phyloP scores from a whole-genome alignment of 192 early-diverging fungal genomes.

The Helicostylum pulchrum region DNA sequence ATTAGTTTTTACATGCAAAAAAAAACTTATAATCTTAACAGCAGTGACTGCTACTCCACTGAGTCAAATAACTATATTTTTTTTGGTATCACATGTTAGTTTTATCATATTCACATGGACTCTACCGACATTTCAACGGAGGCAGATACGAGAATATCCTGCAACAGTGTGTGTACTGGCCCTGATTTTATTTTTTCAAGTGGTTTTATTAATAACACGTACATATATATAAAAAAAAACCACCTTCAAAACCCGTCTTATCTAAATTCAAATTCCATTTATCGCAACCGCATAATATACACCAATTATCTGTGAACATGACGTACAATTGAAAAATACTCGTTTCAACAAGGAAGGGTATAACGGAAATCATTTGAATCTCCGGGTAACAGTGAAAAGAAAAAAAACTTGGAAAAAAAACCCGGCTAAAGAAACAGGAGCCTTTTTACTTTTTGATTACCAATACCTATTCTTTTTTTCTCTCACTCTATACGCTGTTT shows the following conservation, averaged over 20 bases:
- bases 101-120: slow-evolving; percentile 23
- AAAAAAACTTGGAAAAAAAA: not conserved
- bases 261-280: not conserved
- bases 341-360: not conserved
- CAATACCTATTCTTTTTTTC: no score
- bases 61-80: slow-evolving; percentile 18
- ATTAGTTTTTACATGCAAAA: slow-evolving; percentile 13
- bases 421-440: not conserved
- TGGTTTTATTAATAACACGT: no score
- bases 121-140: no score
- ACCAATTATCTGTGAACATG: not conserved
- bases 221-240: no score
- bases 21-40: not conserved
- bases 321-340: not conserved
- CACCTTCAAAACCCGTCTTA: no score
- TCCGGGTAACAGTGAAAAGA: not conserved
- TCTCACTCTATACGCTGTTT: no score
- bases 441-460: no score
- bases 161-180: no score
- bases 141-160: no score
- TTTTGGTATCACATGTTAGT: slow-evolving; percentile 18
- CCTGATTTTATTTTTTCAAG: no score
- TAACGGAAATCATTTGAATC: slow-evolving; percentile 15
- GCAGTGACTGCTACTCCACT: slow-evolving; percentile 27
- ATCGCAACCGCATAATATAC: no score